Evolutionary conservation across 2,329 filamentous ascomycete genomes (phyloP).

Genomic region (Microdochium paspali): DNA sequence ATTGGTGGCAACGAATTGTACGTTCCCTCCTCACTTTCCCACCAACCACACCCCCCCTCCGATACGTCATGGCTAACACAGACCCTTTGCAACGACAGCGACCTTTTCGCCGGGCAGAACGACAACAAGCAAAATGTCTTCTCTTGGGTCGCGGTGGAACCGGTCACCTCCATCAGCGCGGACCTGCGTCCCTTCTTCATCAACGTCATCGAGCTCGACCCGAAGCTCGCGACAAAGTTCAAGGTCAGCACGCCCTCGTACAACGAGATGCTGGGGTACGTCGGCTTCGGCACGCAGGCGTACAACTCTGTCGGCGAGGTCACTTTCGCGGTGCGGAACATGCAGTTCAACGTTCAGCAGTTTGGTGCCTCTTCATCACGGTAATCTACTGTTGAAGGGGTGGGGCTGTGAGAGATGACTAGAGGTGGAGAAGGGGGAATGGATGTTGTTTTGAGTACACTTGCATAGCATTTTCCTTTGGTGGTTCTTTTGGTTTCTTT

Average conservation of each 20-base stretch:
- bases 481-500: neutral
- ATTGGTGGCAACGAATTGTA: slow-evolving; percentile 33
- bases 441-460: neutral
- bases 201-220: neutral
- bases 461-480: neutral
- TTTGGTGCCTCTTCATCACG: neutral
- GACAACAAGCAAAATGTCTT: slow-evolving; percentile 31
- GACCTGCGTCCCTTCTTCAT: slow-evolving; percentile 36
- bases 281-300: slow-evolving; percentile 42
- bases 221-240: slow-evolving; percentile 22
- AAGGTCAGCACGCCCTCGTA: slow-evolving; percentile 24
- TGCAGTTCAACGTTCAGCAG: neutral
- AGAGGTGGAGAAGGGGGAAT: too few relatives aligned
- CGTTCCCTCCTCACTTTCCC: slow-evolving; percentile 9
- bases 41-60: neutral
- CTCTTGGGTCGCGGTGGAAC: slow-evolving; percentile 33
- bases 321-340: slow-evolving; percentile 31
- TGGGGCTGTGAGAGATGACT: neutral
- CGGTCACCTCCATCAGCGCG: slow-evolving; percentile 30
- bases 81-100: slow-evolving; percentile 13
- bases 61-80: neutral
- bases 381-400: neutral
- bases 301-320: slow-evolving; percentile 31
- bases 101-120: slow-evolving; percentile 32
- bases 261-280: slow-evolving; percentile 38